Conservation (phyloP, 257 asterid species). For the Plantago ovata region DNA sequence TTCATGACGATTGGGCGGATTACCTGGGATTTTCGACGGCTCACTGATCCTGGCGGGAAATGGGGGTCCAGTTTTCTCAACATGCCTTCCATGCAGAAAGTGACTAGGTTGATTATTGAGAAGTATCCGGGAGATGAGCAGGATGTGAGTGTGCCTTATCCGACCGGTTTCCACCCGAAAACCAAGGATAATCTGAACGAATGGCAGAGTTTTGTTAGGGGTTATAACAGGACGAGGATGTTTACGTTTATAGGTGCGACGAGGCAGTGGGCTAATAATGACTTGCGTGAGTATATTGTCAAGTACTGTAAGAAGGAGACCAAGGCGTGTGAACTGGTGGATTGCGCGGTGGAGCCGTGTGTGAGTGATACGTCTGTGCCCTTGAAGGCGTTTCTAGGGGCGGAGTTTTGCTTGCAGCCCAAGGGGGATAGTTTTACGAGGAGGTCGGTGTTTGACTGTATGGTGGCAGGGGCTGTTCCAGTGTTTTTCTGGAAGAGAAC, state of each 20-base stretch:
- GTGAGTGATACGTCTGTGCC: constrained; percentile 32
- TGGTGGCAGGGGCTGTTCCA: constrained; percentile 80
- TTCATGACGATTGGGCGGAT: constrained; percentile 65
- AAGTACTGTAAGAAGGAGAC: constrained; percentile 45
- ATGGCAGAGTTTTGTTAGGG: constrained; percentile 60
- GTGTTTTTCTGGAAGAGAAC: constrained; percentile 67
- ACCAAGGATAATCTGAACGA: constrained; percentile 28
- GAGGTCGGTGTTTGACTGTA: constrained; percentile 67
- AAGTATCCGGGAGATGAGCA: constrained; percentile 63
- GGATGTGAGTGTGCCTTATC: constrained; percentile 83
- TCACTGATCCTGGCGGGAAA: constrained; percentile 43
- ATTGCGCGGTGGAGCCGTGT: constrained; percentile 52
- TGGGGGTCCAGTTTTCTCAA: constrained; percentile 82
- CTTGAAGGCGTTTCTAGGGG: constrained; percentile 41
- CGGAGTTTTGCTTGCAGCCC: constrained; percentile 79
- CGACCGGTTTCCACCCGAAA: constrained; percentile 86
- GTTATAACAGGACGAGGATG: constrained; percentile 35
- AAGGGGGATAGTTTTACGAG: constrained; percentile 67
- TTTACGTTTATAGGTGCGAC: constrained; percentile 55
- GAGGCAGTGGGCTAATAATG: constrained; percentile 36
- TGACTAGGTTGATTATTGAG: constrained; percentile 59
- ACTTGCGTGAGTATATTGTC: constrained; percentile 43
- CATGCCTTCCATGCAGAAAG: constrained; percentile 60
- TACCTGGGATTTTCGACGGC: constrained; percentile 82
- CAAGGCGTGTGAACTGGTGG: constrained; percentile 43